Conservation (phyloP, 148 eudicot genomes). For the Oxyria digyna region DNA sequence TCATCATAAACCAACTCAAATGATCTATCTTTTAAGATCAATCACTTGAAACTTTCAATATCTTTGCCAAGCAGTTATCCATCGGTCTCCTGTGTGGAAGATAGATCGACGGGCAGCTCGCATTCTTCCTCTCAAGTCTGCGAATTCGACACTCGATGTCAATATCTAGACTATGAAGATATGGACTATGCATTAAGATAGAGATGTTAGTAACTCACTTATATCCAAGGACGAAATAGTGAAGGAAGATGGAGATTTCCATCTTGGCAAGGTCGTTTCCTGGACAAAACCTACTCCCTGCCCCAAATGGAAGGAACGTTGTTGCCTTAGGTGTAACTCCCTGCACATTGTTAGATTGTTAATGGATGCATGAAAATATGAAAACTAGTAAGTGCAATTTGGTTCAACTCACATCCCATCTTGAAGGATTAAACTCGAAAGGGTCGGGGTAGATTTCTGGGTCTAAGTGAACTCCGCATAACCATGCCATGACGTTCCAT, state of each 20-base stretch:
- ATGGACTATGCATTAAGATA: not conserved
- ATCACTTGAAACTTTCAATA: not conserved
- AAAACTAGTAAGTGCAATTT: not conserved
- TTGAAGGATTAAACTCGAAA: conserved; percentile 29
- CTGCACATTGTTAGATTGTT: not conserved
- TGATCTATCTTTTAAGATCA: not conserved
- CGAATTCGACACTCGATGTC: not conserved
- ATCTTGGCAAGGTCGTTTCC: conserved; percentile 37
- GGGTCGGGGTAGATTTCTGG: conserved; percentile 15
- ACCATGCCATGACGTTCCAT: conserved; percentile 40
- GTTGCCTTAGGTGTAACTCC: conserved; percentile 8
- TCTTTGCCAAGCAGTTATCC: conserved; percentile 22
- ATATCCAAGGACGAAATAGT: conserved; percentile 40
- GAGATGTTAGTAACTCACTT: conserved; percentile 12
- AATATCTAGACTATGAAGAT: not conserved
- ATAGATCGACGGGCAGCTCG: conserved; percentile 17
- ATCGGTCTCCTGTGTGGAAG: conserved; percentile 26
- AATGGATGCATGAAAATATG: too few species aligned
- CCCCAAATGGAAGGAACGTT: conserved; percentile 38
- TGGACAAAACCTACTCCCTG: conserved; percentile 44
- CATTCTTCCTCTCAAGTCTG: conserved; percentile 27
- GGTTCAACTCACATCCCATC: conserved; percentile 24
- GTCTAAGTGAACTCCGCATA: conserved; percentile 26
- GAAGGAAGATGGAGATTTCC: conserved; percentile 35
- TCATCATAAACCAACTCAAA: too few species aligned